A percentile compares a stretch with the other conserved stretches of the same genome.
phyloP scores from a whole-genome alignment of 352 stramenopile species.

The Thraustotheca clavata region DNA sequence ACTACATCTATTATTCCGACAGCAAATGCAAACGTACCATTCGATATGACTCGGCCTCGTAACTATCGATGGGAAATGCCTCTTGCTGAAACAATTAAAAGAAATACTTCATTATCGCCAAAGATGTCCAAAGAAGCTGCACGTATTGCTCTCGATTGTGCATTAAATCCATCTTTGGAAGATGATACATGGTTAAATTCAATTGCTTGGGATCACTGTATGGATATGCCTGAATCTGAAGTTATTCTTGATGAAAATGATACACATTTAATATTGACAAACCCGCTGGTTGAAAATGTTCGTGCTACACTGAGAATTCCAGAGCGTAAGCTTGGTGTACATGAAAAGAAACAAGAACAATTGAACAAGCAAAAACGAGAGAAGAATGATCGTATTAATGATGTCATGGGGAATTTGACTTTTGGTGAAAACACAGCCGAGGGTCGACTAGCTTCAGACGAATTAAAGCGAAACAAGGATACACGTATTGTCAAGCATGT shows the following conservation, averaged over 20 bases:
- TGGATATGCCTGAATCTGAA: constrained; percentile 75
- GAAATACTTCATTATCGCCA: constrained; percentile 17
- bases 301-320: constrained; percentile 76
- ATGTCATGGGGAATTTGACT: constrained; percentile 71
- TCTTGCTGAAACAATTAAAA: neutral
- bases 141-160: constrained; percentile 21
- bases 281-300: constrained; percentile 68
- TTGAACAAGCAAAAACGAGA: constrained; percentile 62
- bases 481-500: constrained; percentile 82
- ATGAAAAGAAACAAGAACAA: constrained; percentile 60
- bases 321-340: constrained; percentile 66
- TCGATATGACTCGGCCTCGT: constrained; percentile 69
- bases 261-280: constrained; percentile 61
- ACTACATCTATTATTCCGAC: constrained; percentile 25
- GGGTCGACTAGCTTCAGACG: constrained; percentile 47
- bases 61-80: constrained; percentile 69
- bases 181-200: constrained; percentile 61
- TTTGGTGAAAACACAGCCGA: constrained; percentile 71
- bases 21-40: constrained; percentile 22
- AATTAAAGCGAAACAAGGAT: constrained; percentile 73
- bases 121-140: constrained; percentile 10
- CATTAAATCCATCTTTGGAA: constrained; percentile 62
- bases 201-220: constrained; percentile 69
- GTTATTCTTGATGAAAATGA: constrained; percentile 81
- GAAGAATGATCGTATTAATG: constrained; percentile 74